A percentile compares a stretch with the other conserved stretches of the same genome.
Conservation (phyloP, 495 filamentous ascomycete genomes). For the Lasiosphaeria miniovina region DNA sequence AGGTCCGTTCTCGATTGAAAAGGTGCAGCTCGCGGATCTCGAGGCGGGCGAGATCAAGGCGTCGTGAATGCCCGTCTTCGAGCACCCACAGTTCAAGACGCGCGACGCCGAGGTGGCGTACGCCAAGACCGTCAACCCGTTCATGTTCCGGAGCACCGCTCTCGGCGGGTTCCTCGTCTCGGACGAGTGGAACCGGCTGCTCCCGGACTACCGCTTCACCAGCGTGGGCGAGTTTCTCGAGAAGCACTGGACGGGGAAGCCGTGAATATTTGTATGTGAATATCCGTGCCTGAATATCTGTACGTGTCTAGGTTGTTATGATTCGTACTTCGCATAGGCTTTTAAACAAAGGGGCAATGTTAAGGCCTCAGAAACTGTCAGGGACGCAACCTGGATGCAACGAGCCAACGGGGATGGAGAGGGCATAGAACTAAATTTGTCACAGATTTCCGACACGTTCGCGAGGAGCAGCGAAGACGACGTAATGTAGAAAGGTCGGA, state of each 20-base stretch:
- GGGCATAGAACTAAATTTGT: too few relatives aligned
- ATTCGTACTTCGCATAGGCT: too few relatives aligned
- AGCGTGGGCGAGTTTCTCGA: conserved; percentile 45
- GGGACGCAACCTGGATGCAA: too few relatives aligned
- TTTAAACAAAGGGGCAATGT: too few relatives aligned
- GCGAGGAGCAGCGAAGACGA: too few relatives aligned
- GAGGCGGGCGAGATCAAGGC: conserved; percentile 42
- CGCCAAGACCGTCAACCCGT: conserved; percentile 30
- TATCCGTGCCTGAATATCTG: too few relatives aligned
- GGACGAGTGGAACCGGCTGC: conserved; percentile 51
- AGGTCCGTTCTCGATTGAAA: conserved; percentile 43
- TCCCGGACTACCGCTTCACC: conserved; percentile 53
- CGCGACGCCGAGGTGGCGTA: conserved; percentile 37
- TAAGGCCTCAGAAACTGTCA: too few relatives aligned
- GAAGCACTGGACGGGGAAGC: conserved; percentile 45
- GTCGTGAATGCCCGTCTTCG: conserved; percentile 40
- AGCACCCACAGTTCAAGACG: conserved; percentile 43
- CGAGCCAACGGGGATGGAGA: too few relatives aligned
- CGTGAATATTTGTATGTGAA: too few relatives aligned
- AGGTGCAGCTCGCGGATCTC: conserved; percentile 44
- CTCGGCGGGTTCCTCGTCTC: conserved; percentile 42
- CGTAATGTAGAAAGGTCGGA: too few relatives aligned
- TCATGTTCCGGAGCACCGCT: conserved; percentile 41
- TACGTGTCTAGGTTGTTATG: too few relatives aligned
- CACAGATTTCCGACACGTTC: too few relatives aligned